Evolutionary conservation across 306 rosid species (phyloP), one percentile per base, ranked within the genome.

Genomic region (Trichosanthes cucumerina): DNA sequence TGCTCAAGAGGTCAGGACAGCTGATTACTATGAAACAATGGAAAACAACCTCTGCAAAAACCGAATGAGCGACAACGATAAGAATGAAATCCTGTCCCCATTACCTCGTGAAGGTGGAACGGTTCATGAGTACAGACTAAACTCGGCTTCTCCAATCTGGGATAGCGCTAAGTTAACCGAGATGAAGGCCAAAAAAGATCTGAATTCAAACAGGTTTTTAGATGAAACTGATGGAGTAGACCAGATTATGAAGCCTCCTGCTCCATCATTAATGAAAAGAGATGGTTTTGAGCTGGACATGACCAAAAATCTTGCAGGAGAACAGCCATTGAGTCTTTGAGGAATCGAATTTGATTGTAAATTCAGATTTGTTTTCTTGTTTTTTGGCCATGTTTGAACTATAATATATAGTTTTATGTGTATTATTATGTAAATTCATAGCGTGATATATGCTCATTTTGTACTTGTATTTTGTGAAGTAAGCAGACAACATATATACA

Each of bases 1-100:
- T 62, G 90, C 90, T 60, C 92, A 88, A 78, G 92, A 88, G 80
- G 87, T 86, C 43, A 75, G 92, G 54, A 88, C 92, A 7, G 85
- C 84, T 9, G 78, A 85, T 64, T 86, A 41, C 82, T 86, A 85
- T 68, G 85, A 85, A 70, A 69, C 75, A 47, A 75, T 83, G 54
- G 78, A 84, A 26, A 83, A 78, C 18, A 81, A 85, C 9, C 80
- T 73, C 21, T 73, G 81, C 83, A 63, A 70, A 74, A 86, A 60
- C 44, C 70, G 49, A 34, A 43, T 19, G 33, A 10, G 52, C 5
- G 76, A 19, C 24, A 64, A 24, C 2, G 79, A 16, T 75, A 79
- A 38, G 59, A 78, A 75, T 11, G 43, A 80, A 57, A 4, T n/a
- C n/a, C 39, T 89, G n/a, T 72, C 75, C 1, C 85, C 89, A 8